Evolutionary conservation across 2,329 filamentous ascomycete species (phyloP).

Genomic region (Fusarium vanettenii): DNA sequence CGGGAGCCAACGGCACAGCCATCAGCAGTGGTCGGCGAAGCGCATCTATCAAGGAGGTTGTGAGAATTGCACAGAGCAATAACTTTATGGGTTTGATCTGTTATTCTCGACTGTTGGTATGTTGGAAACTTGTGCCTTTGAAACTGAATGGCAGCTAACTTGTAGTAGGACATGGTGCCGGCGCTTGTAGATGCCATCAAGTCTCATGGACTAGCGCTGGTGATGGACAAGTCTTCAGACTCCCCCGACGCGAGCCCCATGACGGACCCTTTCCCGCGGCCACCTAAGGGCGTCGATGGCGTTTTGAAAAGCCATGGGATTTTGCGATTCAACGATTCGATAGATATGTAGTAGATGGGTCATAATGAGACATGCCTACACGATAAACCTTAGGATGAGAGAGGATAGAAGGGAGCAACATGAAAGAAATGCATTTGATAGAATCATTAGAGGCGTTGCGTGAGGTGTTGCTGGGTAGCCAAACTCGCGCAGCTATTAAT

Average conservation of each 20-base stretch:
- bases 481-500: background rate
- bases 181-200: conserved; percentile 94
- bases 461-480: conserved; percentile 1
- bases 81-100: conserved; percentile 99
- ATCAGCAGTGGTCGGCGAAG: conserved; percentile 75
- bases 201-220: conserved; percentile 89
- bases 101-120: conserved; percentile 84
- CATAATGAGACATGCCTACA: conserved; percentile 38
- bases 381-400: conserved; percentile 24
- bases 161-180: conserved; percentile 84
- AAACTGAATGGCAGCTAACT: background rate
- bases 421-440: conserved; percentile 18
- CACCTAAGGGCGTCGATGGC: conserved; percentile 88
- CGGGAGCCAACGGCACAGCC: conserved; percentile 51
- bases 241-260: conserved; percentile 52
- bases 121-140: conserved; percentile 46
- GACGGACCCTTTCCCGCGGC: conserved; percentile 65
- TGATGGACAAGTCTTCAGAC: conserved; percentile 84
- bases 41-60: conserved; percentile 93
- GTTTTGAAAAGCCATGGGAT: conserved; percentile 88
- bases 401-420: conserved; percentile 30
- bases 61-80: conserved; percentile 91
- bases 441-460: background rate
- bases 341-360: conserved; percentile 72
- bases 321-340: conserved; percentile 90